Conservation (phyloP, 2,329 filamentous ascomycete species). For the Trichoderma sp. region DNA sequence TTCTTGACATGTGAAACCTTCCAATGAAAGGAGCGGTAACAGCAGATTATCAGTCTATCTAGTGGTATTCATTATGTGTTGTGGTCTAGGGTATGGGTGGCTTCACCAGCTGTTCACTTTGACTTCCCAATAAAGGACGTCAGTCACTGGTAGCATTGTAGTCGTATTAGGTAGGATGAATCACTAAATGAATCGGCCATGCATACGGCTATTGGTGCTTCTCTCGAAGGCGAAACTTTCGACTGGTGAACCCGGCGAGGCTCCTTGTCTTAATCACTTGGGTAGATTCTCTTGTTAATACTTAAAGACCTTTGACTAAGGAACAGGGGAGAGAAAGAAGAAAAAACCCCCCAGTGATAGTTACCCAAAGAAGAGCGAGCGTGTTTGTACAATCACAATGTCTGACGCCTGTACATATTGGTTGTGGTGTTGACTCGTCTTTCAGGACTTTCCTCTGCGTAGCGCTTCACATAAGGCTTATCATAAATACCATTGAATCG, state of each 20-base stretch:
- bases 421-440: background rate
- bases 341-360: too few species aligned
- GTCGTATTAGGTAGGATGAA: background rate
- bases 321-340: too few species aligned
- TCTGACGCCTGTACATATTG: background rate
- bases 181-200: background rate
- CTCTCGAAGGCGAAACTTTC: background rate
- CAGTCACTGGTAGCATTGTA: background rate
- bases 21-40: background rate
- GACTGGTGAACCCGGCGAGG: background rate
- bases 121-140: background rate
- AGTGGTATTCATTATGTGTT: background rate
- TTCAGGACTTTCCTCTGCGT: background rate
- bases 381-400: too few species aligned
- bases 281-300: too few species aligned
- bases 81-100: background rate
- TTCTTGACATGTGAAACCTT: constrained; percentile 4
- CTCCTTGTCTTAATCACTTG: too few species aligned
- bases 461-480: background rate
- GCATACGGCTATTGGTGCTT: too few species aligned
- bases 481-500: background rate
- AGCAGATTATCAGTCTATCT: too few species aligned
- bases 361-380: too few species aligned
- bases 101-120: background rate
- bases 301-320: too few species aligned